These are phyloP conservation scores for Papiliotrema flavescens DNA, from an alignment of 1,284 basidiomycete genomes.

Conservation along the genomic window DNA sequence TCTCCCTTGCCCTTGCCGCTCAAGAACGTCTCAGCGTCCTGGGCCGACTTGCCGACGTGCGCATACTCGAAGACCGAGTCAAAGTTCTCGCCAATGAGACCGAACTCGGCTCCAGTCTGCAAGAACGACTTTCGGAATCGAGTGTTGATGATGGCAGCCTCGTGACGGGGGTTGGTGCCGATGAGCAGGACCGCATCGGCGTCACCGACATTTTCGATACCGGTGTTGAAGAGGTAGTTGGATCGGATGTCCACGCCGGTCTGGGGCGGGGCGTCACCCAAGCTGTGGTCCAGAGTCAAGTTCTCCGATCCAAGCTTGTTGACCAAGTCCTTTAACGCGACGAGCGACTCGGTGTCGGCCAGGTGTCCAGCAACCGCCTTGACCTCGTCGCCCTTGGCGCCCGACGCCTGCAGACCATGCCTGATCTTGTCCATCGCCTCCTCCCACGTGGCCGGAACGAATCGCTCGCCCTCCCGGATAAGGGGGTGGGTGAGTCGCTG, in stretches of 20 bases:
- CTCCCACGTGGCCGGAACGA: slow-evolving; percentile 89
- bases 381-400: slow-evolving; percentile 91
- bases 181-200: slow-evolving; percentile 92
- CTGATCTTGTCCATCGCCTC: slow-evolving; percentile 78
- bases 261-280: slow-evolving; percentile 64
- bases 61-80: slow-evolving; percentile 93
- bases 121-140: slow-evolving; percentile 94
- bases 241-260: slow-evolving; percentile 88
- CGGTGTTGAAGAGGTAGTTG: slow-evolving; percentile 97
- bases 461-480: slow-evolving; percentile 86
- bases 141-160: slow-evolving; percentile 96
- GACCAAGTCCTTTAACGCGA: slow-evolving; percentile 88
- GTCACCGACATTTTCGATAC: slow-evolving; percentile 83
- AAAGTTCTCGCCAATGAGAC: slow-evolving; percentile 83
- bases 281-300: slow-evolving; percentile 71
- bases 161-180: slow-evolving; percentile 95
- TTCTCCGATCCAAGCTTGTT: slow-evolving; percentile 97
- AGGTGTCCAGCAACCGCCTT: slow-evolving; percentile 90
- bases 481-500: slow-evolving; percentile 93
- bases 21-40: slow-evolving; percentile 75
- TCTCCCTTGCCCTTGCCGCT: slow-evolving; percentile 59
- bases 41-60: slow-evolving; percentile 75
- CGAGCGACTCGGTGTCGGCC: slow-evolving; percentile 90
- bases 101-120: slow-evolving; percentile 77
- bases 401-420: slow-evolving; percentile 71